Evolutionary conservation across 192 early-diverging fungal genomes (phyloP).

Genomic region (Allomyces arbusculus): DNA sequence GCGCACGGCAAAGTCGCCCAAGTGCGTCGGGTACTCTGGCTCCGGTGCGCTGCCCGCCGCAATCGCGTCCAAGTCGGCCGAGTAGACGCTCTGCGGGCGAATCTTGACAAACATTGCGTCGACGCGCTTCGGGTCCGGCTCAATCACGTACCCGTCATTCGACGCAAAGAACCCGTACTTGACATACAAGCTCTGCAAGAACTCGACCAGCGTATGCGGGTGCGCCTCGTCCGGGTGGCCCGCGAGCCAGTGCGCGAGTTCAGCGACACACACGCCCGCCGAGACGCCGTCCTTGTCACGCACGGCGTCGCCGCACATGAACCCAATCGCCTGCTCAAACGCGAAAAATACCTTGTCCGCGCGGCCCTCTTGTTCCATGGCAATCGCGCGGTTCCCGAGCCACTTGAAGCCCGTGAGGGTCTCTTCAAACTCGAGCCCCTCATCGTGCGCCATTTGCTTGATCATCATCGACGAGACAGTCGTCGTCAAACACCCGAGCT

Average conservation of each 20-base stretch:
- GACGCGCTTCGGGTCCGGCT: conserved; percentile 49
- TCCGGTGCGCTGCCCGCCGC: conserved; percentile 6
- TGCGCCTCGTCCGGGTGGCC: conserved; percentile 34
- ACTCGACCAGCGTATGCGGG: conserved; percentile 35
- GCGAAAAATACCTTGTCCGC: conserved; percentile 45
- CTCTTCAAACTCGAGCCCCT: conserved; percentile 70
- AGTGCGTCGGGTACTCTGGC: conserved; percentile 45
- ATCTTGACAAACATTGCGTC: conserved; percentile 57
- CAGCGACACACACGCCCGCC: conserved; percentile 58
- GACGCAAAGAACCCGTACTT: conserved; percentile 69
- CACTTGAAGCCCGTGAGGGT: conserved; percentile 94
- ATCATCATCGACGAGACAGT: conserved; percentile 80
- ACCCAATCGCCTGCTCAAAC: conserved; percentile 89
- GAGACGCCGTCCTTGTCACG: conserved; percentile 85
- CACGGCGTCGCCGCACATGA: conserved; percentile 56
- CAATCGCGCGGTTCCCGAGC: conserved; percentile 64
- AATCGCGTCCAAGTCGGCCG: background rate
- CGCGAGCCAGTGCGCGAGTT: conserved; percentile 45
- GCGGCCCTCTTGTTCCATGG: conserved; percentile 39
- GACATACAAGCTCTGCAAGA: conserved; percentile 51
- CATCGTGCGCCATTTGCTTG: conserved; percentile 38
- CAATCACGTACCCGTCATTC: conserved; percentile 73
- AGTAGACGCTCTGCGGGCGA: conserved; percentile 27
- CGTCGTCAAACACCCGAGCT: conserved; percentile 59
- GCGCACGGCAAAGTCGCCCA: conserved; percentile 45